Evolutionary conservation across 2,329 filamentous ascomycete genomes (phyloP).

Genomic region (Stemphylium vesicarium): DNA sequence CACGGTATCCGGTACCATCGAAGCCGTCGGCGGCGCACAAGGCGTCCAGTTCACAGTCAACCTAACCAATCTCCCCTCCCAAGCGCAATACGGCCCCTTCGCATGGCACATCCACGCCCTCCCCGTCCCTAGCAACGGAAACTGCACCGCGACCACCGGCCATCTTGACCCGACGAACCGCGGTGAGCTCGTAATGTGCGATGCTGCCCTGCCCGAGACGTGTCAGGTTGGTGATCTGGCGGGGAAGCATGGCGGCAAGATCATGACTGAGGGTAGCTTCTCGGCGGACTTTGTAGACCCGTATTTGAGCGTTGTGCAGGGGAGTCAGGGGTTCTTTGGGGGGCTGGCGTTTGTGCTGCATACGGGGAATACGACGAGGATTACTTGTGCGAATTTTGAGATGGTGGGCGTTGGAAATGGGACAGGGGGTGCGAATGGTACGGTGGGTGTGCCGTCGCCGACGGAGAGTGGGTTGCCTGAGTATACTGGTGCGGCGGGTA

Average conservation of each 20-base stretch:
- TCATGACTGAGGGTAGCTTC: constrained; percentile 36
- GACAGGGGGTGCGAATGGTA: constrained; percentile 8
- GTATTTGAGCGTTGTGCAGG: constrained; percentile 55
- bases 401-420: constrained; percentile 9
- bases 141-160: too few species aligned
- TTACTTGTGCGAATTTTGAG: constrained; percentile 63
- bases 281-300: constrained; percentile 51
- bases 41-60: too few species aligned
- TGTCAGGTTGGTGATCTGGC: constrained; percentile 53
- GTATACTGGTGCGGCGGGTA: constrained; percentile 25
- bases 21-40: too few species aligned
- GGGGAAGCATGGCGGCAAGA: constrained; percentile 49
- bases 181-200: constrained; percentile 44
- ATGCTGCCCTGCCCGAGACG: constrained; percentile 35
- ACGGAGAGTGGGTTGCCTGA: constrained; percentile 15
- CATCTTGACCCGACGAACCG: too few species aligned
- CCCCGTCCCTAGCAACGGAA: too few species aligned
- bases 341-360: constrained; percentile 61
- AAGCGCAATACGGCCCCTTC: too few species aligned
- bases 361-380: constrained; percentile 55
- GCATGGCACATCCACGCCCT: too few species aligned
- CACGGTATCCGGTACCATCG: too few species aligned
- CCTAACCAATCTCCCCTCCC: too few species aligned
- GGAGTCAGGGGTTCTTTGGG: constrained; percentile 56
- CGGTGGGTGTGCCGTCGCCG: constrained; percentile 5